Evolutionary conservation across 805 yeast species (phyloP).

Genomic region (Candida adriatica): DNA sequence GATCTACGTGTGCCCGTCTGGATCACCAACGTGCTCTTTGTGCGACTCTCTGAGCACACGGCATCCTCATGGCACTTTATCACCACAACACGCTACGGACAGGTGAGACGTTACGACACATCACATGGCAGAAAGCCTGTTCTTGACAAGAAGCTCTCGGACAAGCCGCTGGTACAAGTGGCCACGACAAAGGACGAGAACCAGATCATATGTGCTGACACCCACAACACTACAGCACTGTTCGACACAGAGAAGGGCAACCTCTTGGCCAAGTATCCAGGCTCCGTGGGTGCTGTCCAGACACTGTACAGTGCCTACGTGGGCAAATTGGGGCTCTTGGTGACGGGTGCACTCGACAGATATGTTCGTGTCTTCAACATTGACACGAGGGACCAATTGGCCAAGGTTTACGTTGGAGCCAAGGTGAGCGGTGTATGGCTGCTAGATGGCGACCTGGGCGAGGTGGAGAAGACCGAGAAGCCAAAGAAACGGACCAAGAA

Average conservation of each 20-base stretch:
- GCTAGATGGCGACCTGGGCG: conserved; percentile 36
- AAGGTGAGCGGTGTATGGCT: conserved; percentile 51
- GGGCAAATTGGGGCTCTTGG: conserved; percentile 39
- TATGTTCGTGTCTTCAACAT: conserved; percentile 74
- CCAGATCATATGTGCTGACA: conserved; percentile 63
- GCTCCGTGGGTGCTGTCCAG: conserved; percentile 66
- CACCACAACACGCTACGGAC: conserved; percentile 70
- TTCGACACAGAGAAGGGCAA: conserved; percentile 45
- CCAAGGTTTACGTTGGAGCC: conserved; percentile 71
- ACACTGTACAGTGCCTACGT: conserved; percentile 20
- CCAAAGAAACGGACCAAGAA: conserved; percentile 8
- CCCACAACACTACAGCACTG: conserved; percentile 56
- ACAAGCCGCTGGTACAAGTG: conserved; percentile 42
- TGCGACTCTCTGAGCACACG: conserved; percentile 28
- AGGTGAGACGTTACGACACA: conserved; percentile 68
- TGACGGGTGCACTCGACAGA: conserved; percentile 83
- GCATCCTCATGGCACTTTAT: conserved; percentile 43
- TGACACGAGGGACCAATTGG: conserved; percentile 46
- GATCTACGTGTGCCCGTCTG: conserved; percentile 81
- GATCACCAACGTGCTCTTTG: conserved; percentile 52
- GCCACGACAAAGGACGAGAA: conserved; percentile 21
- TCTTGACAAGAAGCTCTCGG: conserved; percentile 44
- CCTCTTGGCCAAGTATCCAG: conserved; percentile 65
- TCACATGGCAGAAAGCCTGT: conserved; percentile 62
- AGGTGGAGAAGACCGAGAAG: conserved; percentile 22